Evolutionary conservation across 441 rosid species (phyloP).

Genomic region (Populus trichocarpa): DNA sequence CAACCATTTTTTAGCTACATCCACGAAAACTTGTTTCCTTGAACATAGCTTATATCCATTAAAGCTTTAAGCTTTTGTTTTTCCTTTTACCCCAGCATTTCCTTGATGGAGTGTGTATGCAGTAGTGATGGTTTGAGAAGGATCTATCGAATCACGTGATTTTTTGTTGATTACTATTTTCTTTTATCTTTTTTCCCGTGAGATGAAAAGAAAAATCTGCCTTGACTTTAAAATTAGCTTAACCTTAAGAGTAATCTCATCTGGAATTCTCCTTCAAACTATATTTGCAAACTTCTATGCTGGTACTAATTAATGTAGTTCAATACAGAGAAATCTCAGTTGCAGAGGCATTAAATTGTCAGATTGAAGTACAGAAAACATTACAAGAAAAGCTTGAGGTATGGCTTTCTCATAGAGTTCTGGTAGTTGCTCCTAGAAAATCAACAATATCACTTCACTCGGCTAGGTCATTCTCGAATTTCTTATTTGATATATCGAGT

Average conservation of each 20-base stretch:
- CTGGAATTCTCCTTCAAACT: neutral
- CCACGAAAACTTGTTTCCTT: neutral
- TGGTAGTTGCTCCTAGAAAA: neutral
- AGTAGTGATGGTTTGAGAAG: neutral
- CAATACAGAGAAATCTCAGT: slow-evolving; percentile 48
- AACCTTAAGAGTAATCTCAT: neutral
- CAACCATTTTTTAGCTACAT: neutral
- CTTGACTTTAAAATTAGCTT: neutral
- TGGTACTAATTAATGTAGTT: neutral
- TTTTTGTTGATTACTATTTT: neutral
- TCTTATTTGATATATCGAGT: neutral
- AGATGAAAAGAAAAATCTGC: neutral
- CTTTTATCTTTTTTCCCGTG: neutral
- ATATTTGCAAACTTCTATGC: neutral
- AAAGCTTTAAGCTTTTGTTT: neutral
- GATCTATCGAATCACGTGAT: neutral
- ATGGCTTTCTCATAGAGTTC: neutral
- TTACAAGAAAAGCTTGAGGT: slow-evolving; percentile 87
- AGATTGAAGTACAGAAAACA: slow-evolving; percentile 54
- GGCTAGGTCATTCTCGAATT: neutral
- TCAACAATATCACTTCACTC: neutral
- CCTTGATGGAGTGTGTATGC: neutral
- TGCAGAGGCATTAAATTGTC: slow-evolving; percentile 49
- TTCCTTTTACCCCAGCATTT: neutral
- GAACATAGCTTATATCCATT: neutral